phyloP scores from a whole-genome alignment of 2,329 filamentous ascomycete genomes.

The Metarhizium album region DNA sequence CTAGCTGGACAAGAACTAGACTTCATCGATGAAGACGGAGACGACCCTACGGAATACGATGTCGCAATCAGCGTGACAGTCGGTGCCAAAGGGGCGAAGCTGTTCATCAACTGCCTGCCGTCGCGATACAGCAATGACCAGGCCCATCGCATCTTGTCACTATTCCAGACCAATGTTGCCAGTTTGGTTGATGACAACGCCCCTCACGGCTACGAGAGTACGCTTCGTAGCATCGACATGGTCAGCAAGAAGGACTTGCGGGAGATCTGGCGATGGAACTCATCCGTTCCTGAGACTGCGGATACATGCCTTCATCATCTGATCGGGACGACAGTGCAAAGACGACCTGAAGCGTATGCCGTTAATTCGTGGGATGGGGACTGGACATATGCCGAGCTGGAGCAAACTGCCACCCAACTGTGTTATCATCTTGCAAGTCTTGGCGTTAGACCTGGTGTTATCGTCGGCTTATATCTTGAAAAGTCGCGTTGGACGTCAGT shows the following conservation, averaged over 20 bases:
- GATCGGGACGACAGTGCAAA: background rate
- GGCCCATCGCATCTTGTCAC: background rate
- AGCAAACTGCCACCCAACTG: slow-evolving; percentile 9
- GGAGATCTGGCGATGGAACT: slow-evolving; percentile 5
- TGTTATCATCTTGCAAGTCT: slow-evolving; percentile 7
- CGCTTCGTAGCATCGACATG: background rate
- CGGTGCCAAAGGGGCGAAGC: background rate
- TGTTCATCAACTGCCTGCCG: slow-evolving; percentile 2
- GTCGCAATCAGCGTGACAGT: slow-evolving; percentile 13
- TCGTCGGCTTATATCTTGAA: slow-evolving; percentile 16
- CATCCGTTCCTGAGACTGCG: background rate
- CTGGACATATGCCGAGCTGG: slow-evolving; percentile 13
- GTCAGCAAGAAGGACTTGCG: background rate
- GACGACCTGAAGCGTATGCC: slow-evolving; percentile 1
- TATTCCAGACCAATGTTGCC: background rate
- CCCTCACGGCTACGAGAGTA: background rate
- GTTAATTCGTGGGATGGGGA: slow-evolving; percentile 15
- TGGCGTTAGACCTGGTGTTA: slow-evolving; percentile 1
- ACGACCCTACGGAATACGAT: slow-evolving; percentile 16
- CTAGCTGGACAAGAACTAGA: background rate
- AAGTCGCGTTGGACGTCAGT: slow-evolving; percentile 15
- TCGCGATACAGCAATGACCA: slow-evolving; percentile 1
- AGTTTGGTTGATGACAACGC: background rate
- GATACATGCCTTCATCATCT: background rate
- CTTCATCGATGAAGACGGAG: slow-evolving; percentile 6